Evolutionary conservation across 2,329 filamentous ascomycete species (phyloP), one percentile per base, ranked within the genome.

Genomic region (Lecanicillium sp.): DNA sequence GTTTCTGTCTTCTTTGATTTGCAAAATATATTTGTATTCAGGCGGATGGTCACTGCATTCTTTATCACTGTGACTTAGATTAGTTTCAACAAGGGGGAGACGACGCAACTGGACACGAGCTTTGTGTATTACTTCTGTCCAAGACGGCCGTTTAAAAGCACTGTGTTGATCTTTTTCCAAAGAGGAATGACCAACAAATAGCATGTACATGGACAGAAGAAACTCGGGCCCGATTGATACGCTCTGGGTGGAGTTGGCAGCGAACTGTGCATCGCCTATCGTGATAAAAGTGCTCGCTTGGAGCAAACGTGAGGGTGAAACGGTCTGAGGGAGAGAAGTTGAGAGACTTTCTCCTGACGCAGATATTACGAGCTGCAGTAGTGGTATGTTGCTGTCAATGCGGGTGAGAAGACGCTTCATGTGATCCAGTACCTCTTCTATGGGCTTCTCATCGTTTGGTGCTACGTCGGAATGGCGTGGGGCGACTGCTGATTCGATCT

Each of bases 81-180:
- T 11, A 11, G 6, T 25, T 25, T 25, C 22, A 6, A 25, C 6
- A 25, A 6, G 22, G 6, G 80, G 83, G 1, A 85, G 75, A 34
- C 89, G 74, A 50, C 83, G 73, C 9, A 98, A 68, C 42, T 88
- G 86, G 11, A 95, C 78, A 29, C 80, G 77, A 14, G 88, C 85
- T 58, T 96, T 98, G 64, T 96, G 89, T 44, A 95, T 81, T 29
- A 94, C 88, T 57, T 98, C 90, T 56, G 96, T 92, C 92, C 92
- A 96, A 1, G 89, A 83, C 0, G 87, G 70, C 47, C 69, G 11
- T 16, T 19, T n/a, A 11, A 5, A 11, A n/a, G 13, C 12, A 17
- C 15, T 7, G 9, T 35, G 6, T 22, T 25, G 4, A 4, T 9
- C 13, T 6, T 5, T 12, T 3, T 40, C 38, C 22, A 6, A 11